A percentile compares a stretch with the other conserved stretches of the same genome.
Evolutionary conservation across 345 rosid species (phyloP).

Genomic region (Mercurialis annua): DNA sequence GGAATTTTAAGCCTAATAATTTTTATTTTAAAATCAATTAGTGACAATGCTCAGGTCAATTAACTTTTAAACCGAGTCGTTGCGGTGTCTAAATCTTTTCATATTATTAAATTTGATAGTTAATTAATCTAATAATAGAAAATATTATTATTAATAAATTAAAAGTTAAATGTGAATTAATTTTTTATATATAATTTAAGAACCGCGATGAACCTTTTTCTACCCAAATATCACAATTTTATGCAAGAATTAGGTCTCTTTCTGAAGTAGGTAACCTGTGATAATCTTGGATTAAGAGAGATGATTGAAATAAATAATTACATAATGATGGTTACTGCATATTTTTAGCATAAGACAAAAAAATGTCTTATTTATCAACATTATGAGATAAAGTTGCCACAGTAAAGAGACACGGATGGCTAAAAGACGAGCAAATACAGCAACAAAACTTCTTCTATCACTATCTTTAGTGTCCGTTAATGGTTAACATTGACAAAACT

Average conservation of each 20-base stretch:
- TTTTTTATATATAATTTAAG: too few species aligned
- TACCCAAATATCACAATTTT: background rate
- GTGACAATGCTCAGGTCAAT: too few species aligned
- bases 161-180: too few species aligned
- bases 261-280: background rate
- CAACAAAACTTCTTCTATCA: conserved; percentile 31
- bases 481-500: conserved; percentile 26
- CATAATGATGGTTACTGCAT: background rate
- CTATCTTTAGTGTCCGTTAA: conserved; percentile 25
- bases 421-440: conserved; percentile 28
- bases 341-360: background rate
- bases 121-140: too few species aligned
- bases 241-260: conserved; percentile 7
- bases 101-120: too few species aligned
- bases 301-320: background rate
- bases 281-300: background rate
- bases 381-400: background rate
- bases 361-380: background rate
- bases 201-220: too few species aligned
- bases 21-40: too few species aligned
- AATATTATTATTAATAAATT: too few species aligned
- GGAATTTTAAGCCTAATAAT: too few species aligned
- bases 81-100: too few species aligned
- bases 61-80: too few species aligned
- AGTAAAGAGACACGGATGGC: conserved; percentile 9